A percentile compares a stretch with the other conserved stretches of the same genome.
Conservation (phyloP, 2,329 filamentous ascomycete species). For the Talaromyces atroroseus region DNA sequence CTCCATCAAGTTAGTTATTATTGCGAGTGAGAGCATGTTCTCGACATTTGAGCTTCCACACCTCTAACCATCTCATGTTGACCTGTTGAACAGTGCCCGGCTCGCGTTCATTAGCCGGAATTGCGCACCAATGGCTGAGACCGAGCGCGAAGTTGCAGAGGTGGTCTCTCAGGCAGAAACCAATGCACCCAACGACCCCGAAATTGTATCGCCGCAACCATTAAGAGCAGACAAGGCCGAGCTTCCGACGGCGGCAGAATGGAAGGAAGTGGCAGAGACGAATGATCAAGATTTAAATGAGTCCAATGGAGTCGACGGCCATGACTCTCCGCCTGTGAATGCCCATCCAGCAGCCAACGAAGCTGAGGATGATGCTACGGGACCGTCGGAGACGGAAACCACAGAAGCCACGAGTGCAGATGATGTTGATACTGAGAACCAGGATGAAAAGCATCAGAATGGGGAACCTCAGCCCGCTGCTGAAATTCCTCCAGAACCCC, state of each 20-base stretch:
- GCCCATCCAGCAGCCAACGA: constrained; percentile 16
- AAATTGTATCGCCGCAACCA: constrained; percentile 21
- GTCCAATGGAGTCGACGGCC: constrained; percentile 19
- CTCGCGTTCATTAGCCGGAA: constrained; percentile 27
- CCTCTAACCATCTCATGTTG: constrained; percentile 19
- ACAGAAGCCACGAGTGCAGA: constrained; percentile 15
- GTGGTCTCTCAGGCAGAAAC: constrained; percentile 24
- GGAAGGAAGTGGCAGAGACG: constrained; percentile 24
- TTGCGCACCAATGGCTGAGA: constrained; percentile 39
- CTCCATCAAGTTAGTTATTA: not conserved
- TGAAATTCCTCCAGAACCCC: constrained; percentile 10
- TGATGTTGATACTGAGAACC: not conserved
- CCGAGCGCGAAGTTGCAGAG: constrained; percentile 29
- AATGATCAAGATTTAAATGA: constrained; percentile 14
- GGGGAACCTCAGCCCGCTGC: not conserved
- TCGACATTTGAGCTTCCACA: not conserved
- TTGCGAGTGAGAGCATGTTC: not conserved
- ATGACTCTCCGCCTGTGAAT: constrained; percentile 18
- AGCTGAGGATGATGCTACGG: constrained; percentile 20
- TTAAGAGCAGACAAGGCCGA: constrained; percentile 29
- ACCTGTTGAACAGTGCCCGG: constrained; percentile 20
- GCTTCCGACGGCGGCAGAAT: constrained; percentile 24
- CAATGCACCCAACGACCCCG: constrained; percentile 23
- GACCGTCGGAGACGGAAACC: constrained; percentile 10
- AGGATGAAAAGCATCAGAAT: not conserved